A percentile compares a stretch with the other conserved stretches of the same genome.
Evolutionary conservation across 78 protist genomes (phyloP).

Genomic region (Planoprotostelium fungivorum): DNA sequence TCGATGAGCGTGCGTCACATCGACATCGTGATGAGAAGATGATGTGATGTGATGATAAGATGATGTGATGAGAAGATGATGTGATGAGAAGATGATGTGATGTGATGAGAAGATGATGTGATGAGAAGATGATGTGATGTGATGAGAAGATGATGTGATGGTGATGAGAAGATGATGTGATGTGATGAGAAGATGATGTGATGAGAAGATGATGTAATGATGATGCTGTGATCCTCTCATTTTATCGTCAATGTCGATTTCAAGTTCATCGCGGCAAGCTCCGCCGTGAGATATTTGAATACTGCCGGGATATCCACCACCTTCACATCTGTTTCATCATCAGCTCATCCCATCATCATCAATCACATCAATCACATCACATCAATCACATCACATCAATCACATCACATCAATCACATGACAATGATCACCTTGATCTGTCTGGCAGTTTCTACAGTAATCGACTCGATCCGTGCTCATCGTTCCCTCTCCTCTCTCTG

Average conservation of each 20-base stretch:
- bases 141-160: too few species aligned
- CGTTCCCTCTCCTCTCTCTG: neutral
- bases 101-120: too few species aligned
- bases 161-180: too few species aligned
- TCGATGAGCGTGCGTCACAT: too few species aligned
- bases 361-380: neutral
- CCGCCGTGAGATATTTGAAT: slow-evolving; percentile 81
- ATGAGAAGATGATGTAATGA: too few species aligned
- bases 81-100: too few species aligned
- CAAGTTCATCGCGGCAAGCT: slow-evolving; percentile 86
- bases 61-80: too few species aligned
- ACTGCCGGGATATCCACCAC: slow-evolving; percentile 82
- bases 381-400: neutral
- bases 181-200: too few species aligned
- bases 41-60: too few species aligned
- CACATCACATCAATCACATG: neutral
- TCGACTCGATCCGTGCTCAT: neutral
- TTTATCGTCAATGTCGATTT: slow-evolving; percentile 27
- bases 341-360: neutral
- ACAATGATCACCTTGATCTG: neutral
- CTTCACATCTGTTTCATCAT: neutral
- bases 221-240: too few species aligned
- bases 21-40: too few species aligned
- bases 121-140: too few species aligned
- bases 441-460: neutral